These are phyloP conservation scores for Fusarium odoratissimum DNA, from an alignment of 2,329 filamentous ascomycete species.

Conservation along the genomic window DNA sequence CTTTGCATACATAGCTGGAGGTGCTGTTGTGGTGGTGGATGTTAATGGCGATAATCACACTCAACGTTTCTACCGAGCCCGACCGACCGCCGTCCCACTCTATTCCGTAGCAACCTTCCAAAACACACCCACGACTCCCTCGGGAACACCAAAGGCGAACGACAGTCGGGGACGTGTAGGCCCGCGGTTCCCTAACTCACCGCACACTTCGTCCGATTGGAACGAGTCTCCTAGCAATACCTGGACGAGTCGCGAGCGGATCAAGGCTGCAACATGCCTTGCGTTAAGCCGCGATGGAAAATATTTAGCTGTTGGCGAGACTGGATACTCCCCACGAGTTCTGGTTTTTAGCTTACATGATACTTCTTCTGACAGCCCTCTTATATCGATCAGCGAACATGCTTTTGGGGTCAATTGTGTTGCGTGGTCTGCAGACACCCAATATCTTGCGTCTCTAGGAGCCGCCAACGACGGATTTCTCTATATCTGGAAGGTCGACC, in stretches of 20 bases:
- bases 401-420: slow-evolving; percentile 88
- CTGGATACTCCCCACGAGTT: slow-evolving; percentile 91
- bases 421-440: slow-evolving; percentile 88
- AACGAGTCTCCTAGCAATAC: slow-evolving; percentile 77
- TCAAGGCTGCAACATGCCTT: slow-evolving; percentile 93
- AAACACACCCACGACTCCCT: slow-evolving; percentile 63
- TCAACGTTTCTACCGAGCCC: slow-evolving; percentile 91
- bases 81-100: slow-evolving; percentile 78
- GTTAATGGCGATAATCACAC: slow-evolving; percentile 74
- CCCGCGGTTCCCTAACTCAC: slow-evolving; percentile 60
- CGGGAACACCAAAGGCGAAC: slow-evolving; percentile 69
- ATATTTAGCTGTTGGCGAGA: slow-evolving; percentile 93
- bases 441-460: slow-evolving; percentile 88
- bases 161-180: slow-evolving; percentile 70
- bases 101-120: slow-evolving; percentile 66
- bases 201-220: slow-evolving; percentile 61
- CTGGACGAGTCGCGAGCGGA: slow-evolving; percentile 89
- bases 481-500: slow-evolving; percentile 88
- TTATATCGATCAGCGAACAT: slow-evolving; percentile 90
- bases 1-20: slow-evolving; percentile 93
- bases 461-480: slow-evolving; percentile 93
- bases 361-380: slow-evolving; percentile 80
- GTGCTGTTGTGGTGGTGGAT: slow-evolving; percentile 89
- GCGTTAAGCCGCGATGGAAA: slow-evolving; percentile 88
- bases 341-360: slow-evolving; percentile 90